Evolutionary conservation across 1,139 yeast genomes (phyloP), one percentile per base, ranked within the genome.

Genomic region (Suhomyces bribrorum): DNA sequence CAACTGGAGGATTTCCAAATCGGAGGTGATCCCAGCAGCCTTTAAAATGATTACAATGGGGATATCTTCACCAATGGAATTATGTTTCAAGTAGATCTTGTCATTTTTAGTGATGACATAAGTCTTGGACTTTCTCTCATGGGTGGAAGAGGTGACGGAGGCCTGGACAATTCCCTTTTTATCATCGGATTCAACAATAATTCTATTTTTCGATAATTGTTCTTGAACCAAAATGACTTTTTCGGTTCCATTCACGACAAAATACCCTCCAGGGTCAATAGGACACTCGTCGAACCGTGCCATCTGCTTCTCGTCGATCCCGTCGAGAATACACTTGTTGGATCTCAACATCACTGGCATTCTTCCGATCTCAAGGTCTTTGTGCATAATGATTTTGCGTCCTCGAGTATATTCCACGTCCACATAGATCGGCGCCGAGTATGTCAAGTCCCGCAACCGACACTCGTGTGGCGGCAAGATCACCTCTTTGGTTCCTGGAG

Each of bases 311-410:
- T 90, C 96, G 38, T 80, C 72, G 39, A 86, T 81, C 15, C 89
- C 95, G 50, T 81, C 81, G 46, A 92, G 69, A 32, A 87, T 81
- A 73, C 99, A 92, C 60, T 88, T 87, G 59, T 88, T 86, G 24
- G 96, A 86, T 54, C 97, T 75, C 52, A 92, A 73, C 99, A 92
- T 92, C 53, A 92, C 83, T 9, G 99, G 99, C 97, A 92, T 92
- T 55, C 96, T 78, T 28, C 98, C 99, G 44, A 92, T 90, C 57
- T 89, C 97, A 47, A 94, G 77, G 57, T 89, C 95, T 55, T 86
- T 78, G 53, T 89, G 92, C 69, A 87, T 80, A 48, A 90, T 87
- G 58, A 92, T 87, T 61, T 88, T 89, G 49, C 92, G 75, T 14
- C 97, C 98, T 57, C 97, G 75, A 1, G 97, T 92, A 57, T 92